Evolutionary conservation across 768 basidiomycete genomes (phyloP).

Genomic region (Royoungia palumana): DNA sequence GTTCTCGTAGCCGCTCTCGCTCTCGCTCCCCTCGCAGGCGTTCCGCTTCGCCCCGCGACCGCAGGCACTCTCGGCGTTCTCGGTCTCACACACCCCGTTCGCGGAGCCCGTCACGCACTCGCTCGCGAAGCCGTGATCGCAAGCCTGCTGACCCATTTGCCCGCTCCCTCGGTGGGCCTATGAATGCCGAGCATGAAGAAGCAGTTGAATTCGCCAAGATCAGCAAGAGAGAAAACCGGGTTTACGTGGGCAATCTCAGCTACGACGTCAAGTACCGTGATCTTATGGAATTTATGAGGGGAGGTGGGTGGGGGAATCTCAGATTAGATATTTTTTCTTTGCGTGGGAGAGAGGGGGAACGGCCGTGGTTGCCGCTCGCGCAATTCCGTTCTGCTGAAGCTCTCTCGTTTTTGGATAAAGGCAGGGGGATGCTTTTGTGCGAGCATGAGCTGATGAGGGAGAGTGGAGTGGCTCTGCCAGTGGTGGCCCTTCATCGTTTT

Average conservation of each 20-base stretch:
- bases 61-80: slow-evolving; percentile 56
- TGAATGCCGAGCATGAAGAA: slow-evolving; percentile 90
- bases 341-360: slow-evolving; percentile 32
- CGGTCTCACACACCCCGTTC: slow-evolving; percentile 60
- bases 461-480: slow-evolving; percentile 28
- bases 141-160: slow-evolving; percentile 64
- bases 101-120: slow-evolving; percentile 46
- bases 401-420: slow-evolving; percentile 33
- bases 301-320: slow-evolving; percentile 94
- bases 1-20: slow-evolving; percentile 62
- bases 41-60: slow-evolving; percentile 57
- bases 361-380: slow-evolving; percentile 28
- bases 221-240: slow-evolving; percentile 96
- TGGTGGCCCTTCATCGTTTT: slow-evolving; percentile 41
- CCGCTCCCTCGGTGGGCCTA: slow-evolving; percentile 81
- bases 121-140: slow-evolving; percentile 55
- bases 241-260: slow-evolving; percentile 98
- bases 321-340: slow-evolving; percentile 52
- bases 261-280: slow-evolving; percentile 99
- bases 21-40: slow-evolving; percentile 67
- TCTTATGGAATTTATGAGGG: slow-evolving; percentile 99
- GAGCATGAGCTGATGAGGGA: slow-evolving; percentile 37
- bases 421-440: slow-evolving; percentile 29
- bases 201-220: slow-evolving; percentile 93
- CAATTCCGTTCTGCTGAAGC: slow-evolving; percentile 35